A percentile compares a stretch with the other conserved stretches of the same genome.
phyloP scores from a whole-genome alignment of 495 filamentous ascomycete species.

The Xylaria flabelliformis region DNA sequence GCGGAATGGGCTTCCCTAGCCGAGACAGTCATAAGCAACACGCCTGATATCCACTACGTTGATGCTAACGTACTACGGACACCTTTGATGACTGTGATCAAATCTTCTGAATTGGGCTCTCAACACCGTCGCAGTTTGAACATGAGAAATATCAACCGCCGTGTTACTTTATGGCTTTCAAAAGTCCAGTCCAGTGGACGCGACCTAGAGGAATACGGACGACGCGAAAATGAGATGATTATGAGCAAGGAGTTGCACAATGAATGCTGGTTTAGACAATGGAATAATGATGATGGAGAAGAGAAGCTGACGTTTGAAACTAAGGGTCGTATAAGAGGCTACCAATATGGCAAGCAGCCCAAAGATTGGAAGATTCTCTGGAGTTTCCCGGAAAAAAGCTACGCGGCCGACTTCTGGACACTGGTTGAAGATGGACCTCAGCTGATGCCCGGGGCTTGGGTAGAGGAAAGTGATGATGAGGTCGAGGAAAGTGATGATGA shows the following conservation, averaged over 20 bases:
- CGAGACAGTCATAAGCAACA: background rate
- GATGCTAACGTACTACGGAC: background rate
- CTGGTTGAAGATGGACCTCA: slow-evolving; percentile 30
- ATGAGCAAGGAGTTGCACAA: background rate
- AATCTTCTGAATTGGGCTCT: background rate
- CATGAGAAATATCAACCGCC: background rate
- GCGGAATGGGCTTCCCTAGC: slow-evolving; percentile 6
- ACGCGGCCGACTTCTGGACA: slow-evolving; percentile 34
- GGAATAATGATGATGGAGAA: too few relatives aligned
- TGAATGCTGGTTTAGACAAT: background rate
- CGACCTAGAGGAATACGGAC: slow-evolving; percentile 18
- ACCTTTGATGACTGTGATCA: background rate
- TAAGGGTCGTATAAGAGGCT: slow-evolving; percentile 4
- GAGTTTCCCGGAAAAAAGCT: slow-evolving; percentile 27
- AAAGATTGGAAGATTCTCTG: slow-evolving; percentile 34
- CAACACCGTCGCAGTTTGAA: background rate
- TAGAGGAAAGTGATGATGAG: slow-evolving; percentile 23
- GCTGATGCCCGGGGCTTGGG: slow-evolving; percentile 32
- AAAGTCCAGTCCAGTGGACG: background rate
- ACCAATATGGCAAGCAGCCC: slow-evolving; percentile 27
- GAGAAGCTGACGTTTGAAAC: background rate
- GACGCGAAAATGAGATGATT: background rate
- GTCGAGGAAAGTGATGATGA: slow-evolving; percentile 24
- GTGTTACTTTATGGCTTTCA: slow-evolving; percentile 6
- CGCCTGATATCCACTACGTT: background rate